Evolutionary conservation across 73 alveolate species (phyloP).

Genomic region (Paramecium sonneborni): DNA sequence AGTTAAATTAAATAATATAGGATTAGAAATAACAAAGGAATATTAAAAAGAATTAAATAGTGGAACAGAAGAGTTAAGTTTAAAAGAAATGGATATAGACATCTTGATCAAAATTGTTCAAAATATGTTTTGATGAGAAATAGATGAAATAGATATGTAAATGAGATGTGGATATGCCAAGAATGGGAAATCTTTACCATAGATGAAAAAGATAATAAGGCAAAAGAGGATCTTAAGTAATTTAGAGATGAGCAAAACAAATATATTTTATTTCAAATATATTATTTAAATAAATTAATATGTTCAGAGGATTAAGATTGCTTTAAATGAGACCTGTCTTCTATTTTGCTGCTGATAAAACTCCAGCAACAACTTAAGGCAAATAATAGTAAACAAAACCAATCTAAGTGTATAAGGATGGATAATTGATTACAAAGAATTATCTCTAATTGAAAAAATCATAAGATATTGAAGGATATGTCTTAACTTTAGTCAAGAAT

Average conservation of each 20-base stretch:
- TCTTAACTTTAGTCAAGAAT: slow-evolving; percentile 68
- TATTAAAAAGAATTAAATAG: slow-evolving; percentile 19
- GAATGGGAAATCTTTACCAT: slow-evolving; percentile 24
- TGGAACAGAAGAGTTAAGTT: slow-evolving; percentile 46
- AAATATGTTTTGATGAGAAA: not conserved
- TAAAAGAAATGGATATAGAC: slow-evolving; percentile 15
- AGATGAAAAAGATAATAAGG: not conserved
- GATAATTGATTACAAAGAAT: slow-evolving; percentile 58
- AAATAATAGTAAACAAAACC: slow-evolving; percentile 1
- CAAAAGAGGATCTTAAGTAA: slow-evolving; percentile 5
- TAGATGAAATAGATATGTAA: not conserved
- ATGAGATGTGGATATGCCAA: slow-evolving; percentile 58
- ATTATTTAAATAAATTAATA: not conserved
- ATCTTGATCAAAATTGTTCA: slow-evolving; percentile 4
- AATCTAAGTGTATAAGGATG: slow-evolving; percentile 53
- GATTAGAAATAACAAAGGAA: slow-evolving; percentile 32
- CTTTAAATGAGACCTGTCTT: not conserved
- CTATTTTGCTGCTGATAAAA: not conserved
- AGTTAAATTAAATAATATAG: not conserved
- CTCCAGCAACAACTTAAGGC: not conserved
- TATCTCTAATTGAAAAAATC: slow-evolving; percentile 70
- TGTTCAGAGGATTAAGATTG: slow-evolving; percentile 36
- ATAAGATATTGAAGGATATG: slow-evolving; percentile 81
- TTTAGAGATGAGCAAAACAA: not conserved
- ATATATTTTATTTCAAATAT: not conserved